phyloP scores from a whole-genome alignment of 371 early-diverging fungal species.

The Rhizopus stolonifer region DNA sequence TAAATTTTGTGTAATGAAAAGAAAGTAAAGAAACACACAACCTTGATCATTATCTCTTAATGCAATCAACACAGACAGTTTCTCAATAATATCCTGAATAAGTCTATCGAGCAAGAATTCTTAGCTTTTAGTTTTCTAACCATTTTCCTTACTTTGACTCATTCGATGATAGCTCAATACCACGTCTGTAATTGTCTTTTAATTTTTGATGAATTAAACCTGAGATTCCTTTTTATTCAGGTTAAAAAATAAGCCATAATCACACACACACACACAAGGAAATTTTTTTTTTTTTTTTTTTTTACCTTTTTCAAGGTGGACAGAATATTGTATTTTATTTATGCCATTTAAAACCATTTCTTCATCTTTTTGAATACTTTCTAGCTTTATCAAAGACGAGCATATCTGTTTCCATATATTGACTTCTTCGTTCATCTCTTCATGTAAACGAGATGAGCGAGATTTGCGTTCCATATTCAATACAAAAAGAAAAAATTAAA shows the following conservation, averaged over 20 bases:
- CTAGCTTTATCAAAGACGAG: conserved; percentile 44
- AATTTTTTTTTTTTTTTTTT: no score
- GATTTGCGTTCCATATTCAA: conserved; percentile 44
- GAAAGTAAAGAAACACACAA: neutral
- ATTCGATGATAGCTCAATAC: conserved; percentile 37
- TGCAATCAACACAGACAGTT: conserved; percentile 51
- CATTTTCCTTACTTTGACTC: conserved; percentile 32
- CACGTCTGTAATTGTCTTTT: conserved; percentile 39
- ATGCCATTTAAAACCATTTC: conserved; percentile 35
- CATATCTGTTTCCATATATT: conserved; percentile 52
- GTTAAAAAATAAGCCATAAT: no score
- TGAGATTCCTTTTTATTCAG: conserved; percentile 22
- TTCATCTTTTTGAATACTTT: conserved; percentile 47
- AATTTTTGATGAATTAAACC: conserved; percentile 27
- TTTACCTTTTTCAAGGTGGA: conserved; percentile 45
- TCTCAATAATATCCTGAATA: conserved; percentile 55
- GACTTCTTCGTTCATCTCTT: conserved; percentile 38
- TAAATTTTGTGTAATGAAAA: conserved; percentile 11
- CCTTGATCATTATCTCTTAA: conserved; percentile 52
- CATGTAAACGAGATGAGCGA: conserved; percentile 41
- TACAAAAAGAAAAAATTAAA: neutral
- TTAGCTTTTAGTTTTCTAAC: conserved; percentile 1
- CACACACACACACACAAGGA: no score
- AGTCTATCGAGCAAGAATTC: conserved; percentile 30
- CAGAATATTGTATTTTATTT: conserved; percentile 39